Base-by-base conservation (phyloP, 2,329 filamentous ascomycete species). In the Colletotrichum somersetense region DNA sequence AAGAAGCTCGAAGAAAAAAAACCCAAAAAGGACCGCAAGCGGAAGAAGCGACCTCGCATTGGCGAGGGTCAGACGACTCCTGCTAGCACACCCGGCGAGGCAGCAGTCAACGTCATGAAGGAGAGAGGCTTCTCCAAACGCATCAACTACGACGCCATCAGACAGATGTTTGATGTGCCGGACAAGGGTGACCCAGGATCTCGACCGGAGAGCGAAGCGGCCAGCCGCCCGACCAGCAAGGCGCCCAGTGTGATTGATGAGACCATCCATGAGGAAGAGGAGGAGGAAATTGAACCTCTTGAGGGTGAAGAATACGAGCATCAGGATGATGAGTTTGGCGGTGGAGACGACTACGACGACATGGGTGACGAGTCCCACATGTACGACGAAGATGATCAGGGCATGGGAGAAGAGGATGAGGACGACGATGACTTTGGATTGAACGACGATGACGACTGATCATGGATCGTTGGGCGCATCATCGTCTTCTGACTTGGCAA, bases 111-210 rank as follows among this genome's bases (percentile, higher is more conserved):
- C 67, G 91, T 92, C 75, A 85, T 93, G 78, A 91, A 92, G 79
- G 88, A 89, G 67, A 86, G 91, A 57, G 88, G 88, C 0, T 92
- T 91, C 81, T 93, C 91, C 74, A 92, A 91, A 80, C 91, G 93
- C 77, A 92, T 95, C 78, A 93, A 94, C 76, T 94, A 94, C 80
- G 87, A 89, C 66, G 88, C 87, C 48, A 88, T 92, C 74, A 83
- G 85, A 56, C 87, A 84, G 71, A 85, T 91, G 33, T 91, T 91
- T 73, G 85, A 87, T 75, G 80, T 82, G 75, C 80, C 81, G 30
- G 82, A 83, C 74, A 78, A 79, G 44, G 80, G 78, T 1, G 85
- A 85, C 0, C 83, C 86, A 0, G 87, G 87, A 0, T 88, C 87
- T 33, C 85, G 84, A 16, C 84, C 84, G 0, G 87, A 84, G 48